Conservation (phyloP, 352 stramenopile genomes). For the Plasmopara viticola region DNA sequence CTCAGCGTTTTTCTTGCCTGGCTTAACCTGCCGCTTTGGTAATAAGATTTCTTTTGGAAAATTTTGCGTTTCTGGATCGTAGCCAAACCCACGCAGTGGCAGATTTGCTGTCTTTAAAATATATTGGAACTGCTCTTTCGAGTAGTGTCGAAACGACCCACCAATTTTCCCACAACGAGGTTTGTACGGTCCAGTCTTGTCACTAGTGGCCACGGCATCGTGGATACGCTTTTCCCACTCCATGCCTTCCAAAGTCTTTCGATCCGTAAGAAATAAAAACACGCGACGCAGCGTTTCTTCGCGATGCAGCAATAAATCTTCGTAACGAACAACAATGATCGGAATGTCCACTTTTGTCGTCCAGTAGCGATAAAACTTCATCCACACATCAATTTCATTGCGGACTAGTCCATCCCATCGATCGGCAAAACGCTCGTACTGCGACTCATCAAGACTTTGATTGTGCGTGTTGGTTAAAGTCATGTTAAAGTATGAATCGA, state of each 20-base stretch:
- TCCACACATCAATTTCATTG: constrained; percentile 89
- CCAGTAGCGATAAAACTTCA: constrained; percentile 90
- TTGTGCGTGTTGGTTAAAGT: constrained; percentile 92
- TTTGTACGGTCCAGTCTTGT: constrained; percentile 72
- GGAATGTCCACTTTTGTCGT: constrained; percentile 83
- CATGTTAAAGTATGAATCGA: constrained; percentile 99
- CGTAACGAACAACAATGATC: constrained; percentile 89
- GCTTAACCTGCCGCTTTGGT: constrained; percentile 78
- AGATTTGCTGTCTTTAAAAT: constrained; percentile 73
- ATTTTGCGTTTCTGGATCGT: constrained; percentile 72
- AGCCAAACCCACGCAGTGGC: constrained; percentile 80
- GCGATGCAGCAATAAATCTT: constrained; percentile 82
- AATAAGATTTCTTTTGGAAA: constrained; percentile 68
- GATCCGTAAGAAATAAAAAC: constrained; percentile 70
- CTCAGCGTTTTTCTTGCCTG: constrained; percentile 40
- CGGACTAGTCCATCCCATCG: constrained; percentile 86
- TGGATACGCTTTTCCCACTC: constrained; percentile 71
- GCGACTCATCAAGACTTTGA: constrained; percentile 80
- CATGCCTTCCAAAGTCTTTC: constrained; percentile 57
- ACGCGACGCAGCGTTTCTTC: constrained; percentile 74
- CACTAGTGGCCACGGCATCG: constrained; percentile 46
- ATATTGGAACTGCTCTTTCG: constrained; percentile 76
- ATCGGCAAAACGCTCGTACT: constrained; percentile 84
- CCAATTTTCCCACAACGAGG: constrained; percentile 82
- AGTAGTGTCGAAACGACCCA: constrained; percentile 77